A percentile compares a stretch with the other conserved stretches of the same genome.
Evolutionary conservation across 768 basidiomycete species (phyloP).

Genomic region (Lactarius sanguifluus): DNA sequence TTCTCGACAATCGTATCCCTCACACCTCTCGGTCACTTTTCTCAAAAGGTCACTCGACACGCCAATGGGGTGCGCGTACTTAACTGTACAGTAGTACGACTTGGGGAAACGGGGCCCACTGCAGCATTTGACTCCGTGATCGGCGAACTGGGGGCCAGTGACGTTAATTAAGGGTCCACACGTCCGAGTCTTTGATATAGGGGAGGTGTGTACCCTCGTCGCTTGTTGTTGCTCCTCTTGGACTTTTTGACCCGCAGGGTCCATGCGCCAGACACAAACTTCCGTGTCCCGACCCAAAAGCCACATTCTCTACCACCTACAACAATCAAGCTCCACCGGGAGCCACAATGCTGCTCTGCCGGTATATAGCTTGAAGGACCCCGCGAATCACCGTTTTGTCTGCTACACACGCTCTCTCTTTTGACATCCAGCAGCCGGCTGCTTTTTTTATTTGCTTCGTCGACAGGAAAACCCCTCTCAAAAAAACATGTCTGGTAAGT

Average conservation of each 20-base stretch:
- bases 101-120: not conserved
- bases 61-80: not conserved
- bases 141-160: not conserved
- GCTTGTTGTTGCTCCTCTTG: not conserved
- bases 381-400: not conserved
- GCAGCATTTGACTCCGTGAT: not conserved
- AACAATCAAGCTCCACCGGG: not conserved
- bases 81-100: not conserved
- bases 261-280: not conserved
- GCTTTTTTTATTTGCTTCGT: not conserved
- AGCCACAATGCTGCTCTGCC: not conserved
- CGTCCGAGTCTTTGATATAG: not conserved
- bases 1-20: not conserved
- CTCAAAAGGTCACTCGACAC: not conserved
- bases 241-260: not conserved
- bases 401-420: not conserved
- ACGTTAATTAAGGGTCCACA: not conserved
- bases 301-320: not conserved
- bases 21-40: not conserved
- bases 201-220: not conserved
- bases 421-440: not conserved
- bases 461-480: not conserved
- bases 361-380: not conserved
- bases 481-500: not conserved
- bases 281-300: not conserved